Conservation (phyloP, 306 rosid genomes). For the Cicer yamashitae region DNA sequence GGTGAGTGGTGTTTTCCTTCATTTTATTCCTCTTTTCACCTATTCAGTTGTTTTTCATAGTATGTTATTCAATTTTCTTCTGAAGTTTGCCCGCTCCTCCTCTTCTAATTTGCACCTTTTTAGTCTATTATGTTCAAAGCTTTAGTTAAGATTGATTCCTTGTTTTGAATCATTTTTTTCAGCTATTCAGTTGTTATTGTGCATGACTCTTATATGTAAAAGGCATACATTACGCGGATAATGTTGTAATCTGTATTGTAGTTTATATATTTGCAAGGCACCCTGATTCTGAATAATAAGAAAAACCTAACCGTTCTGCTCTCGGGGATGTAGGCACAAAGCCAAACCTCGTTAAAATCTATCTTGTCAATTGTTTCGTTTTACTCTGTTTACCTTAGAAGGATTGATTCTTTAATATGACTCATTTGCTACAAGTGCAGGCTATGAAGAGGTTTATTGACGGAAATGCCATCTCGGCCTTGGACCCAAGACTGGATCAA, state of each 20-base stretch:
- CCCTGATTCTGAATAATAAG: neutral
- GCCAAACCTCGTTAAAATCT: neutral
- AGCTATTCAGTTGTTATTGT: neutral
- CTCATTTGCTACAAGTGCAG: conserved; percentile 59
- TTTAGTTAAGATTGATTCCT: neutral
- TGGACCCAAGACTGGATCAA: conserved; percentile 80
- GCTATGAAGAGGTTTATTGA: conserved; percentile 83
- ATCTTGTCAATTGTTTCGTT: neutral
- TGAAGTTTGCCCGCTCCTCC: conserved; percentile 9
- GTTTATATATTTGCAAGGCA: neutral
- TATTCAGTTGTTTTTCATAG: conserved; percentile 10
- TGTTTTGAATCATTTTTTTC: neutral
- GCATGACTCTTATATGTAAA: too few relatives aligned
- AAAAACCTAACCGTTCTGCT: neutral
- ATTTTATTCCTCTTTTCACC: conserved; percentile 24
- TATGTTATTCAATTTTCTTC: conserved; percentile 14
- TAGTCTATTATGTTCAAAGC: conserved; percentile 5
- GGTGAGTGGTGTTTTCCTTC: conserved; percentile 59
- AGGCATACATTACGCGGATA: neutral
- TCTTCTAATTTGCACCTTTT: conserved; percentile 18
- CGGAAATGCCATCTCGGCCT: conserved; percentile 57
- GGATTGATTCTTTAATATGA: conserved; percentile 22
- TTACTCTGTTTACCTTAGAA: neutral
- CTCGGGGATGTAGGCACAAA: neutral
- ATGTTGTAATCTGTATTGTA: neutral